phyloP scores from a whole-genome alignment of 2,329 filamentous ascomycete species.

The Aureobasidium sp. region DNA sequence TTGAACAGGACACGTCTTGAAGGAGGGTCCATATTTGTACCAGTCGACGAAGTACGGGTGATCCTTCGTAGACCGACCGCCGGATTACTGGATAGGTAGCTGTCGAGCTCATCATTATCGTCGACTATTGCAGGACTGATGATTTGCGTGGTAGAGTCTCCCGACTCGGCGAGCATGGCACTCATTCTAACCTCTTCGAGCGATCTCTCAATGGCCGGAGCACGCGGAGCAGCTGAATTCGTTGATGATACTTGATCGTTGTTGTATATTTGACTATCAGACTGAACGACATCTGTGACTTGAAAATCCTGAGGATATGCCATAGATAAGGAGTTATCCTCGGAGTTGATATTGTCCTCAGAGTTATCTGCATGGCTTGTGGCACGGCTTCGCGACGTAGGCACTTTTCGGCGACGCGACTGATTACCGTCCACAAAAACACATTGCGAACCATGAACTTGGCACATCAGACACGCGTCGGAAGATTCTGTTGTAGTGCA shows the following conservation, averaged over 20 bases:
- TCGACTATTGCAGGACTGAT: background rate
- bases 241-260: background rate
- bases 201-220: background rate
- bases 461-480: conserved; percentile 26
- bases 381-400: background rate
- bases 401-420: background rate
- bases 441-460: conserved; percentile 29
- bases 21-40: background rate
- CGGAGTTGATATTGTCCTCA: background rate
- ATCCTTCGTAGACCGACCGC: background rate
- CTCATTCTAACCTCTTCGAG: background rate
- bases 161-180: background rate
- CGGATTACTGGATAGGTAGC: background rate
- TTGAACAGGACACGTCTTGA: background rate
- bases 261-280: background rate
- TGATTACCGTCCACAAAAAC: background rate
- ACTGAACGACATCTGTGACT: background rate
- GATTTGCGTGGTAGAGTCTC: background rate
- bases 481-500: conserved; percentile 28
- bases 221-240: background rate
- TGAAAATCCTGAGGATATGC: no score
- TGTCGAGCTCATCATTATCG: background rate
- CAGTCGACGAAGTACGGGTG: background rate
- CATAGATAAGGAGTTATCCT: background rate
- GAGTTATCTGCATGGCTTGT: background rate